Base-by-base conservation (phyloP, 2,329 filamentous ascomycete species). In the Capronia coronata region DNA sequence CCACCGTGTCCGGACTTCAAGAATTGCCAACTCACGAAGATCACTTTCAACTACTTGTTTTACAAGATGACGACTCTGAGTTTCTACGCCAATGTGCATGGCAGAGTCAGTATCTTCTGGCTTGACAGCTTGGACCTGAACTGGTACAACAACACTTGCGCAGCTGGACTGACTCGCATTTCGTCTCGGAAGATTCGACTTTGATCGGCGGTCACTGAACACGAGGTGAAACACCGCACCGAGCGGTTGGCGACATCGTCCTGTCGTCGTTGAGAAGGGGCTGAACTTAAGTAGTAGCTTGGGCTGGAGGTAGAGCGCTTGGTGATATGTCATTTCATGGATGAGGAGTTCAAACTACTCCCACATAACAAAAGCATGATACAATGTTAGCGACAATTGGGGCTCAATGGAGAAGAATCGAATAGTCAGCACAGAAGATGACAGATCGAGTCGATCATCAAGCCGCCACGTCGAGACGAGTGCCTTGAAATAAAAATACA, bases 101-200 rank as follows among this genome's bases (percentile, higher is more conserved):
- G 62, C 3, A 63, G 69, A 58, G 61, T 67, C 48, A 60, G 66
- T 22, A 72, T 69, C 58, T 72, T 75, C 64, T 65, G 61, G 48
- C 64, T 76, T 64, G 75, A 77, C 55, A 67, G 73, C 49, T 58
- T 77, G 48, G 55, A 66, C 39, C 60, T 76, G 59, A 68, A 65
- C 35, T 78, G 75, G 75, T 68, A 64, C 48, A 71, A 77, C 63
- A 71, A 71, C 52, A 72, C 64, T 34, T 77, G 75, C 55, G 66
- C 63, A 29, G 74, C 75, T 45, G 75, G 69, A 13, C 43, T 56
- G 16, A 46, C 52, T 23, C 55, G 58, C 21, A 45, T 49, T 13
- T 37, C 41, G 14, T 51, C 51, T 18, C 23, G 52, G 48, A 53
- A 53, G 43, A 19, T 43, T 32, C 38, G 38, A 16, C 1, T 6